phyloP scores from a whole-genome alignment of 2,329 filamentous ascomycete genomes.

The Colletotrichum acutatum region DNA sequence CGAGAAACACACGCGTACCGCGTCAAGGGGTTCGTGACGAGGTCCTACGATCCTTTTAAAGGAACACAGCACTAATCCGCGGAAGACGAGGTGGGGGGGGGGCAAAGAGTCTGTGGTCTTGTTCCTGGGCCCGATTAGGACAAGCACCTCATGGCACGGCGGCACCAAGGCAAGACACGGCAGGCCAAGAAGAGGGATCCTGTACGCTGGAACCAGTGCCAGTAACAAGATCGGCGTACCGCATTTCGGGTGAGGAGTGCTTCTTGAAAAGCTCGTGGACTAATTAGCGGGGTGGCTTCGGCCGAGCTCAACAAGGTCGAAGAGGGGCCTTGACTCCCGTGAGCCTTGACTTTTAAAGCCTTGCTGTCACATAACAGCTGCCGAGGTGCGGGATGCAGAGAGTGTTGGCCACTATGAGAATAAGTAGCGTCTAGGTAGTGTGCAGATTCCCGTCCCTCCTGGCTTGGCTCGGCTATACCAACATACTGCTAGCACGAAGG shows the following conservation, averaged over 20 bases:
- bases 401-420: not conserved
- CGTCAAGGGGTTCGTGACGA: not conserved
- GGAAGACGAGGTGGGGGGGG: not conserved
- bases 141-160: not conserved
- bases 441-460: not conserved
- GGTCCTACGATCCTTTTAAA: not conserved
- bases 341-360: not conserved
- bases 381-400: not conserved
- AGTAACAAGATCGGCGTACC: not conserved
- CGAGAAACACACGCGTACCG: not conserved
- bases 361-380: not conserved
- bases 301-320: not conserved
- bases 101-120: not conserved
- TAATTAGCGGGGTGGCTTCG: not conserved
- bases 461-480: not conserved
- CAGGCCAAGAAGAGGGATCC: not conserved
- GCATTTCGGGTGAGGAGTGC: not conserved
- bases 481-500: not conserved
- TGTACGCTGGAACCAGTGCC: not conserved
- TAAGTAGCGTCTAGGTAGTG: not conserved
- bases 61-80: not conserved
- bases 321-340: not conserved
- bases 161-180: not conserved
- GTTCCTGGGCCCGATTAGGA: not conserved
- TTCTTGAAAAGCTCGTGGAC: not conserved